These are phyloP conservation scores for Globisporangium paddicum DNA, from an alignment of 352 stramenopile genomes.

Conservation along the genomic window DNA sequence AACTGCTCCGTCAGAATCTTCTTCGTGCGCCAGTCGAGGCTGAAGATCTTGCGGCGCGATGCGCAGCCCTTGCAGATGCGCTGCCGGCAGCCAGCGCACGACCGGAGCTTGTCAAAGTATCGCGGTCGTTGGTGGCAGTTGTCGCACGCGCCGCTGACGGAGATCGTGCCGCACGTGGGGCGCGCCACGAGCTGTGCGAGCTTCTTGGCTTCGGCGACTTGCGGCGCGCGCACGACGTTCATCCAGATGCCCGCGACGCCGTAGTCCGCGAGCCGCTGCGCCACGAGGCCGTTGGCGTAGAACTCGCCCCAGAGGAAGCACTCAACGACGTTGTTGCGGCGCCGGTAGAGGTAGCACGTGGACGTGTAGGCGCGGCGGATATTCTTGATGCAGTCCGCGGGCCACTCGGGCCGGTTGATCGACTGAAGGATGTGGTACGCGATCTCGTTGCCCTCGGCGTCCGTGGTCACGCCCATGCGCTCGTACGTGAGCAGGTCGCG, in stretches of 20 bases:
- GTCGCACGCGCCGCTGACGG: conserved; percentile 23
- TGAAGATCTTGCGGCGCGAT: conserved; percentile 13
- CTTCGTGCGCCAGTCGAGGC: conserved; percentile 13
- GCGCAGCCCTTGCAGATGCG: conserved; percentile 36
- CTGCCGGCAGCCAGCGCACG: conserved; percentile 35
- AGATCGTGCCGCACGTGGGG: conserved; percentile 7
- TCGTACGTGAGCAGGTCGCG: conserved; percentile 38
- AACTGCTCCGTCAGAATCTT: conserved; percentile 11
- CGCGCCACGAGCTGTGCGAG: background rate
- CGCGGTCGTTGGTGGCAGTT: conserved; percentile 16
- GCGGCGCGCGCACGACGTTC: conserved; percentile 13
- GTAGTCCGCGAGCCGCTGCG: conserved; percentile 6
- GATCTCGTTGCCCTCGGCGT: conserved; percentile 24
- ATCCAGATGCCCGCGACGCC: conserved; percentile 14
- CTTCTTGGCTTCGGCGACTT: conserved; percentile 5
- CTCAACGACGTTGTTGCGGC: conserved; percentile 19
- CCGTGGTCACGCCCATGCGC: conserved; percentile 25
- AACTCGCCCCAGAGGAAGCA: conserved; percentile 28
- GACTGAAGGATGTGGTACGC: conserved; percentile 40
- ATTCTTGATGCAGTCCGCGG: conserved; percentile 22
- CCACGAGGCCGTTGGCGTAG: conserved; percentile 18
- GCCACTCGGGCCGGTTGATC: conserved; percentile 36
- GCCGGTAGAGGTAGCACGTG: conserved; percentile 34
- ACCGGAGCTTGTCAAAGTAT: conserved; percentile 24
- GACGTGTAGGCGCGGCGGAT: conserved; percentile 27